Evolutionary conservation across 2,329 filamentous ascomycete species (phyloP).

Genomic region (Rhynchosporium agropyri): DNA sequence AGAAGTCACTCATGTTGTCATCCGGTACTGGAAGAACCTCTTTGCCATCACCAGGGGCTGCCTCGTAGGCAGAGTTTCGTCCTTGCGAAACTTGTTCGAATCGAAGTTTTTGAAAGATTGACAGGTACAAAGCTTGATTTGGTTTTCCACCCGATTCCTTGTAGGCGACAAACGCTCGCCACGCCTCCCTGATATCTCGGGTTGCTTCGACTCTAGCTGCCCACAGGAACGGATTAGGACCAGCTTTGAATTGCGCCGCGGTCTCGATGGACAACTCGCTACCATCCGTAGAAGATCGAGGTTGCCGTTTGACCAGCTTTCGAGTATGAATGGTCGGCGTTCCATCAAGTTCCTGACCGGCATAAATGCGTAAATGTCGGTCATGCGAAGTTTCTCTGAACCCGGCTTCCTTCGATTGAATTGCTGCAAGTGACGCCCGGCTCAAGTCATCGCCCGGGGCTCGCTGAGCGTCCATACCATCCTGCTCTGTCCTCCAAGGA

Average conservation of each 20-base stretch:
- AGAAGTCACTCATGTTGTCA: constrained; percentile 64
- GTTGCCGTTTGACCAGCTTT: constrained; percentile 38
- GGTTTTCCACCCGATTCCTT: constrained; percentile 44
- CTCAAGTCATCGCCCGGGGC: constrained; percentile 56
- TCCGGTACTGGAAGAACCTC: constrained; percentile 59
- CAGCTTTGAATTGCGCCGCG: not conserved
- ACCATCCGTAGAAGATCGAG: not conserved
- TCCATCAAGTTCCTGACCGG: constrained; percentile 53
- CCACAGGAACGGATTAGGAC: constrained; percentile 46
- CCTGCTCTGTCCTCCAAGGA: constrained; percentile 58
- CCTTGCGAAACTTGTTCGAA: constrained; percentile 41
- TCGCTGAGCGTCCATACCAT: constrained; percentile 61
- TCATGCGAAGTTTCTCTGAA: constrained; percentile 53
- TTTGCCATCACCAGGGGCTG: constrained; percentile 61
- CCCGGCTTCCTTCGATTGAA: constrained; percentile 59
- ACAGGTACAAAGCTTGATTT: constrained; percentile 53
- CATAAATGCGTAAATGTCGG: constrained; percentile 53
- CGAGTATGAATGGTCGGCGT: constrained; percentile 61
- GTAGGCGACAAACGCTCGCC: constrained; percentile 48
- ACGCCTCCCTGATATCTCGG: constrained; percentile 63
- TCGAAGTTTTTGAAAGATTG: constrained; percentile 62
- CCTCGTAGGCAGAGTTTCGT: constrained; percentile 25
- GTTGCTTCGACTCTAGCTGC: constrained; percentile 60
- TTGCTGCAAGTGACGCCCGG: constrained; percentile 55
- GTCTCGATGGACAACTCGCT: not conserved